Base-by-base conservation (phyloP, 345 rosid species). In the Sonneratia alba region DNA sequence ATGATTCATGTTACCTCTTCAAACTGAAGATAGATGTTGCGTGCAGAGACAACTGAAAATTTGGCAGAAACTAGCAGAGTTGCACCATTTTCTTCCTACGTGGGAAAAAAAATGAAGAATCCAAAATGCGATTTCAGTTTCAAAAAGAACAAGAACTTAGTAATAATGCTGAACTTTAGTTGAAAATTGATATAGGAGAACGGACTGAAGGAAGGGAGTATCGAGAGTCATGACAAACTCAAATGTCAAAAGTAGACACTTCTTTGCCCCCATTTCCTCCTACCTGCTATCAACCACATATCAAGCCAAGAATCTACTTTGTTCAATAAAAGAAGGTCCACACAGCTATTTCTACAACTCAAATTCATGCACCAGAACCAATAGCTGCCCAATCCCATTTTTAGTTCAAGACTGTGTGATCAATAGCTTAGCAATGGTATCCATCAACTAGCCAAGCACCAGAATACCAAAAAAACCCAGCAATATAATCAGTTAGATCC, bases 31-130 rank as follows among this genome's bases (percentile, higher is more conserved):
- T 88, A 88, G 76, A 93, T 83, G 82, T 88, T 93, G 19, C 94
- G 87, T 63, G 70, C 78, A 57, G 98, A 87, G 76, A 91, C 87
- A 40, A 85, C 79, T 36, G 86, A 83, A 74, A 93, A 91, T 68
- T 87, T 93, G 5, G 98, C 97, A 67, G 96, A 81, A 76, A 93
- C 98, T 72, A 91, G 91, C 73, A 89, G 87, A 73, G 97, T 89
- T 53, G 91, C 98, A 72, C 97, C 97, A 68, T 86, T 91, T 79
- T 89, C 89, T 36, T 91, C 92, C 98, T 93, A 85, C 64, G 69
- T 75, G 45, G 45, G 45, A 77, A 74, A 68, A 79, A 67, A 16
- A 21, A 27, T 27, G 32, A 47, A 42, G 12, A 57, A 32, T n/a
- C 72, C 49, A 22, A 32, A 70, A 42, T n/a, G 34, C 27, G 59